Evolutionary conservation across 306 rosid genomes (phyloP).

Genomic region (Glycine soja): DNA sequence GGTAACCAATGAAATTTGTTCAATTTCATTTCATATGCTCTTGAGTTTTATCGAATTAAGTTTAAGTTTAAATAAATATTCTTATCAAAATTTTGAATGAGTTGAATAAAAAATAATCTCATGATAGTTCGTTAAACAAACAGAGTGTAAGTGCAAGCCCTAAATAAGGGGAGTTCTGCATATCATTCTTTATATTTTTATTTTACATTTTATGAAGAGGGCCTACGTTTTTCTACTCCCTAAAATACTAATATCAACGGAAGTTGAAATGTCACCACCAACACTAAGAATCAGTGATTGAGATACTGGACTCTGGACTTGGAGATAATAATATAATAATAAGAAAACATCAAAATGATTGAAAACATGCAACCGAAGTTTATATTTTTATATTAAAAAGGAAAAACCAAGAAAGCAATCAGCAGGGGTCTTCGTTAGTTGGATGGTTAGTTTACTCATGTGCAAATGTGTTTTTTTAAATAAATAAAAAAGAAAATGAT

Average conservation of each 20-base stretch:
- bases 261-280: slow-evolving; percentile 43
- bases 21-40: neutral
- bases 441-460: no score
- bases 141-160: neutral
- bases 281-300: slow-evolving; percentile 4
- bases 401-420: no score
- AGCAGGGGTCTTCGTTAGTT: no score
- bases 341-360: neutral
- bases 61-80: no score
- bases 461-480: no score
- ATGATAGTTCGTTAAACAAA: neutral
- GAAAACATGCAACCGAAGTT: no score
- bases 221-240: no score
- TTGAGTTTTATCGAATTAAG: neutral
- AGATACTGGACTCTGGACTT: slow-evolving; percentile 12
- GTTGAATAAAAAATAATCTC: neutral
- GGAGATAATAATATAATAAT: no score
- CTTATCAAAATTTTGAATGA: neutral
- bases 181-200: neutral
- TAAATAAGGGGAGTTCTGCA: neutral
- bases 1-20: no score
- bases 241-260: neutral
- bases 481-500: no score
- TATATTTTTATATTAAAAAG: no score
- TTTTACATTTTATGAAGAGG: no score